Base-by-base conservation (phyloP, 345 rosid genomes). In the Brassica nigra region DNA sequence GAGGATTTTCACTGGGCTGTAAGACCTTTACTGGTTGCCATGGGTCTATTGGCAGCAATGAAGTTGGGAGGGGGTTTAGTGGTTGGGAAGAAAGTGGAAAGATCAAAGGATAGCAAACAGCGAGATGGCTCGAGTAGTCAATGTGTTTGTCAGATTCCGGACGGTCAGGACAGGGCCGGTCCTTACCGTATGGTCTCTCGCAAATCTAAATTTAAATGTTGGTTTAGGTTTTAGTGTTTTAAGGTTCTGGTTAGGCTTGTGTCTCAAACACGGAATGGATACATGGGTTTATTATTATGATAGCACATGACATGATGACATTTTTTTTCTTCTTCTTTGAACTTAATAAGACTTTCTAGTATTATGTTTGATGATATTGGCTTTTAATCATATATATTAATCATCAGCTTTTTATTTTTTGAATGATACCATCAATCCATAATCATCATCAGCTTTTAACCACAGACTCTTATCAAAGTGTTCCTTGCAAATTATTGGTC, bases 1-100 rank as follows among this genome's bases (percentile, higher is more conserved):
- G 98, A 95, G 86, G 97, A 95, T 81, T 85, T 89, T 65, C 99
- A 93, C 80, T 95, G 98, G 99, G 88, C 89, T 16, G 93, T 93
- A 55, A 93, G 98, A 80, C 99, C 98, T 8, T 81, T 91, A 62
- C 78, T 93, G 66, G 83, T 91, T 71, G 92, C 92, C 0, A 66
- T 89, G 66, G 90, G 96, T 65, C 71, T 95, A 2, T 85, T 95
- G 61, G 85, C 96, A 28, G 88, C 90, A 1, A 76, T 89, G 86
- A 90, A 85, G 87, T 29, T 90, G 3, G 98, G 97, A 10, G 16
- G 57, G 16, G 11, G 11, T 42, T n/a, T 82, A 64, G 85, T 79
- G 10, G 81, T 85, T 0, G 86, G 91, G 47, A 86, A 77, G 78
- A 91, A 83, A 76, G 64, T 89, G n/a, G 81, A 87, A 66, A 76